Evolutionary conservation across 1,139 yeast species (phyloP), one percentile per base, ranked within the genome.

Genomic region (Oligophagozyma castellii): DNA sequence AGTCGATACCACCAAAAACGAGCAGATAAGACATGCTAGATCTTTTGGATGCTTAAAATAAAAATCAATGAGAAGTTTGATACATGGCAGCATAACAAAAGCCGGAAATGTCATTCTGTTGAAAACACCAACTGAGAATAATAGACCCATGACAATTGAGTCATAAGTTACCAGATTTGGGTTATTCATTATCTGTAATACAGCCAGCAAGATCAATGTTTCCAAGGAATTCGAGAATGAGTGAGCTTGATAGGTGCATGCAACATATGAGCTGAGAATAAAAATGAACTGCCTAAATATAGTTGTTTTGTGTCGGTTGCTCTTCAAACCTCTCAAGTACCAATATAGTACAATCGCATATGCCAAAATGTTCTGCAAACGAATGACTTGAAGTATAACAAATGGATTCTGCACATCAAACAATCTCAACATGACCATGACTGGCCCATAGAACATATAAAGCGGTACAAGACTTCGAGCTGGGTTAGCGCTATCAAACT

Each of bases 181-280:
- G 13, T n/a, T 3, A 19, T 7, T 19, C 12, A 5, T 22, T 11
- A 70, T 41, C 2, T 53, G 66, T 7, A 84, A 53, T 6, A 70
- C 61, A 35, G 71, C 42, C 22, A 84, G 46, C 13, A 89, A 57
- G 19, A 84, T 38, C 13, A 73, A 58, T 0, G 96, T 81, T 44
- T 92, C 99, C 3, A 81, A 51, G 16, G 86, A 70, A 49, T 92
- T 92, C 20, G 95, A 80, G 46, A 92, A 81, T 2, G 93, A 73
- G 48, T 86, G 96, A 1, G 81, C 64, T 48, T 89, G 96, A 44
- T 73, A 76, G 0, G 77, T 71, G 59, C 81, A 63, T 0, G 93
- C 75, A 8, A 84, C 65, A 47, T 79, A 89, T 1, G 93, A 79
- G 0, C 93, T 73, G 51, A 72, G 73, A 42, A 81, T 73, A 30